These are phyloP conservation scores for Debaryomyces fabryi DNA, from an alignment of 1,139 yeast species.

Conservation along the genomic window DNA sequence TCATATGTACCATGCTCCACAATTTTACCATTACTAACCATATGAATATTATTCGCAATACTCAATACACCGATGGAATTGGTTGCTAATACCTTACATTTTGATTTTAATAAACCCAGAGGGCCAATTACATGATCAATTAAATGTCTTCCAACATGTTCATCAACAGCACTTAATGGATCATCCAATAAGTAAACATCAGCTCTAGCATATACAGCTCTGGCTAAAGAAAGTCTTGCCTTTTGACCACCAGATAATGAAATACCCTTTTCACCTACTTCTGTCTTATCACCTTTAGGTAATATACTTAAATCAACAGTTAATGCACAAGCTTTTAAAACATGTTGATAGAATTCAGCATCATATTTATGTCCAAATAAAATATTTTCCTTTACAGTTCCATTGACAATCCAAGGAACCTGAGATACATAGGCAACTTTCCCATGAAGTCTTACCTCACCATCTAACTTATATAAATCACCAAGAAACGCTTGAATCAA, in stretches of 20 bases:
- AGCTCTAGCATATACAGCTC: constrained; percentile 95
- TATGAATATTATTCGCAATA: constrained; percentile 71
- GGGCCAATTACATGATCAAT: constrained; percentile 64
- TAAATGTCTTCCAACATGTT: constrained; percentile 85
- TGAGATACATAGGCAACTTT: constrained; percentile 90
- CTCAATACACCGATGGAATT: constrained; percentile 84
- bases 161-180: constrained; percentile 85
- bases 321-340: constrained; percentile 88
- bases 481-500: constrained; percentile 83
- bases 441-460: constrained; percentile 75
- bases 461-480: constrained; percentile 78
- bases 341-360: constrained; percentile 73
- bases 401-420: constrained; percentile 93
- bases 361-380: constrained; percentile 87
- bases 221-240: constrained; percentile 88
- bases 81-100: constrained; percentile 84
- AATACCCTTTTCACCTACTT: constrained; percentile 97
- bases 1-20: constrained; percentile 76
- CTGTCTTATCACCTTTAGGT: constrained; percentile 86
- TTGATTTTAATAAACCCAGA: constrained; percentile 72
- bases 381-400: constrained; percentile 86
- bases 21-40: constrained; percentile 76
- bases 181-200: constrained; percentile 91
- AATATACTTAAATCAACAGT: constrained; percentile 75
- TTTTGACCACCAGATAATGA: constrained; percentile 97